Conservation (phyloP, 108 stramenopile genomes). For the Pinguiococcus pyrenoidosus region DNA sequence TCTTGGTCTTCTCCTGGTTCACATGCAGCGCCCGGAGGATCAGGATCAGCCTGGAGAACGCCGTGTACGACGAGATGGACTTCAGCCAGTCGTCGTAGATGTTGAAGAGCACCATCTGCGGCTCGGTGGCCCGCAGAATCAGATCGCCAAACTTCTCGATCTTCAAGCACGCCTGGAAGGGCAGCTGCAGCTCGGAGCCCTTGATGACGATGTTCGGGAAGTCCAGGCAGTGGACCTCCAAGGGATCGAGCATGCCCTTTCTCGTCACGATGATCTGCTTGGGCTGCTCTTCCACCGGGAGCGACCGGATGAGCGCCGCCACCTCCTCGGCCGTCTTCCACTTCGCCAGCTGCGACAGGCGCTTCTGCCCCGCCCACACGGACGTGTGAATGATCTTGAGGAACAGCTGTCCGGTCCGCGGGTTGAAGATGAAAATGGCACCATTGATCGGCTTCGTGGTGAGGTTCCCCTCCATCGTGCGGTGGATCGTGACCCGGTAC, state of each 20-base stretch:
- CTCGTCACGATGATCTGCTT: constrained; percentile 98
- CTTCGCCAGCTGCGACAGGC: constrained; percentile 93
- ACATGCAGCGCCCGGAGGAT: constrained; percentile 94
- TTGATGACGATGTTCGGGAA: constrained; percentile 98
- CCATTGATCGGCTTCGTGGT: constrained; percentile 97
- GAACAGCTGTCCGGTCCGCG: constrained; percentile 91
- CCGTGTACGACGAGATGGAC: constrained; percentile 93
- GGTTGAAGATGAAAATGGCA: constrained; percentile 98
- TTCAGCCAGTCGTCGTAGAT: constrained; percentile 99
- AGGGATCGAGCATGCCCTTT: constrained; percentile 95
- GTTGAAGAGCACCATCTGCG: constrained; percentile 98
- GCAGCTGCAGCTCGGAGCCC: constrained; percentile 93
- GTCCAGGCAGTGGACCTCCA: constrained; percentile 94
- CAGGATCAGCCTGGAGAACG: constrained; percentile 92
- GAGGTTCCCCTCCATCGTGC: constrained; percentile 97
- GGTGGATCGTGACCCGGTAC: constrained; percentile 97
- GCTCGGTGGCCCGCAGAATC: constrained; percentile 91
- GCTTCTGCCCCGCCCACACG: constrained; percentile 99
- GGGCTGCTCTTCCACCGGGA: constrained; percentile 97
- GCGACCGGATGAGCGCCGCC: constrained; percentile 87
- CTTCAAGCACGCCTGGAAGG: constrained; percentile 95
- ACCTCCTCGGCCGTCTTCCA: constrained; percentile 99
- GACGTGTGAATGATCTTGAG: constrained; percentile 97
- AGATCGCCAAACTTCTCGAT: constrained; percentile 97
- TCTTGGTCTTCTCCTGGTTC: constrained; percentile 82